Evolutionary conservation across 257 asterid genomes (phyloP).

Genomic region (Solanum pinnatisectum): DNA sequence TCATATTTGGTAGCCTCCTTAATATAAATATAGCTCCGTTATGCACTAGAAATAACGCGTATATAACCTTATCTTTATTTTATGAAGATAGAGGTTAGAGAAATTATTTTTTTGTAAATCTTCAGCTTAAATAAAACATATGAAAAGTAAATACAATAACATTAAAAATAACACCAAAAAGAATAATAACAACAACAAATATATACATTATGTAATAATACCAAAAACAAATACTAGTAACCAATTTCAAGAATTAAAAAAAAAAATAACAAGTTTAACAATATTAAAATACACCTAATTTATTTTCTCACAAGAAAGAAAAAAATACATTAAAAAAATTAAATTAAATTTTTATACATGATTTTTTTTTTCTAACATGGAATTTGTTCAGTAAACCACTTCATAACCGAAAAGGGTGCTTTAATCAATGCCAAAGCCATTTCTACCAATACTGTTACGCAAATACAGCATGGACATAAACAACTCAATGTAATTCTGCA

Average conservation of each 20-base stretch:
- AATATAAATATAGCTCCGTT: neutral
- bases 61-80: too few species aligned
- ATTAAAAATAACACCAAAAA: neutral
- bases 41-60: too few species aligned
- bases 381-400: constrained; percentile 31
- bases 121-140: neutral
- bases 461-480: constrained; percentile 72
- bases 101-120: too few species aligned
- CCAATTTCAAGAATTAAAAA: neutral
- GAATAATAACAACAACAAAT: neutral
- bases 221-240: neutral
- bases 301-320: neutral
- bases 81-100: too few species aligned
- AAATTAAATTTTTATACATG: neutral
- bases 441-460: constrained; percentile 64
- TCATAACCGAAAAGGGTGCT: constrained; percentile 34
- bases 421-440: constrained; percentile 46
- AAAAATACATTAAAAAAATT: neutral
- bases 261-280: neutral
- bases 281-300: neutral
- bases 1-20: too few species aligned
- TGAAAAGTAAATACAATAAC: neutral
- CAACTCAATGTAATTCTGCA: constrained; percentile 59
- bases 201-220: neutral
- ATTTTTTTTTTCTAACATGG: constrained; percentile 7